These are phyloP conservation scores for Colletotrichum echinochloae DNA, from an alignment of 2,329 filamentous ascomycete genomes.

Conservation along the genomic window DNA sequence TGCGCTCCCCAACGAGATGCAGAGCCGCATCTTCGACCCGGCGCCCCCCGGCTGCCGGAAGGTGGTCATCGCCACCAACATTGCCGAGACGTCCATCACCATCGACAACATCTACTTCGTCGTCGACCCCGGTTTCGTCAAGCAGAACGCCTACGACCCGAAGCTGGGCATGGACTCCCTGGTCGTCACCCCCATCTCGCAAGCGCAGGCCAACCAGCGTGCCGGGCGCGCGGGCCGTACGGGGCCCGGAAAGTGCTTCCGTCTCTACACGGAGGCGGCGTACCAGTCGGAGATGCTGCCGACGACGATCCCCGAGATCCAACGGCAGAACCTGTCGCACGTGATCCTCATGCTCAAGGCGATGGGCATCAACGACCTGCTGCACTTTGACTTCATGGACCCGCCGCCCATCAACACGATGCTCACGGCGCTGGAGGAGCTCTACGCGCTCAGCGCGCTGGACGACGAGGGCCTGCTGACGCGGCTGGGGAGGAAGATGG, in stretches of 20 bases:
- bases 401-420: conserved; percentile 97
- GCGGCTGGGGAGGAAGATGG: conserved; percentile 94
- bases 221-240: conserved; percentile 94
- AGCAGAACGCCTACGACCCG: conserved; percentile 96
- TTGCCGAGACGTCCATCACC: conserved; percentile 97
- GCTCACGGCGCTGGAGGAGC: conserved; percentile 93
- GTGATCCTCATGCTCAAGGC: conserved; percentile 98
- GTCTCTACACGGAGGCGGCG: conserved; percentile 93
- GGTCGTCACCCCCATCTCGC: conserved; percentile 94
- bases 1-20: conserved; percentile 91
- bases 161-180: conserved; percentile 98
- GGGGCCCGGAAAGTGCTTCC: conserved; percentile 94
- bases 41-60: conserved; percentile 88
- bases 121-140: conserved; percentile 96
- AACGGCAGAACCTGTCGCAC: conserved; percentile 90
- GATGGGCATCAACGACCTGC: conserved; percentile 97
- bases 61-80: conserved; percentile 97
- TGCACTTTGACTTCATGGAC: conserved; percentile 99
- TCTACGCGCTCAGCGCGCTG: conserved; percentile 90
- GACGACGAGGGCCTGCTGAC: conserved; percentile 97
- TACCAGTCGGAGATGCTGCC: conserved; percentile 98
- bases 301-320: conserved; percentile 95
- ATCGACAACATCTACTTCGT: conserved; percentile 99
- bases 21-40: conserved; percentile 94
- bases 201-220: conserved; percentile 95